Evolutionary conservation across 129 eudicot species (phyloP), one percentile per base, ranked within the genome.

Genomic region (Artemisia annua): DNA sequence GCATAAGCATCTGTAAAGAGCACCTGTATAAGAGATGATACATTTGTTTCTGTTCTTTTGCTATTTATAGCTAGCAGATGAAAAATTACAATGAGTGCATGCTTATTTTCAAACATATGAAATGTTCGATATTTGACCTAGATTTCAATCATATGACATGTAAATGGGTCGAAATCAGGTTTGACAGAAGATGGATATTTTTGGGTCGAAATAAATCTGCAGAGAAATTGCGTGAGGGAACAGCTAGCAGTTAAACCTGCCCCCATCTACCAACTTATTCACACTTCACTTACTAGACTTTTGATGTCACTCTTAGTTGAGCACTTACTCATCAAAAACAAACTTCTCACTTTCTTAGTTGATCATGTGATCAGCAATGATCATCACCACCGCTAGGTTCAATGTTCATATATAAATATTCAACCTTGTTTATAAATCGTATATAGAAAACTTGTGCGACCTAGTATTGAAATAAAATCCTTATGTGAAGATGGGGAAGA

Each of bases 401-500:
- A 35, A 13, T 0, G 43, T 35, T 35, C 43, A 35, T 35, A 35
- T 35, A 6, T 35, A 35, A 6, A 30, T 30, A 59, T 30, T 54
- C 48, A 59, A 18, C 20, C 54, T 24, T 76, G 43, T 67, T 55
- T 69, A 69, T 60, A 35, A 9, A 0, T 6, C 1, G 9, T 6
- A 35, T 6, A 32, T 32, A 32, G 43, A 32, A 32, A 32, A 5
- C 43, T 5, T 32, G 43, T 32, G 43, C 7, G n/a, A 5, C 43
- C 43, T 5, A 32, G 7, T 32, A 8, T 0, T 32, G 77, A 61
- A 16, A 52, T 54, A 24, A 10, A 57, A 14, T 1, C 13, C 64
- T 59, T 30, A 43, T n/a, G 63, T 50, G 78, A 71, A 82, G 56
- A 85, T 85, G 90, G 88, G 81, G 81, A 87, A 87, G 83, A 89